phyloP scores from a whole-genome alignment of 116 monocot species.

The Iris pallida region DNA sequence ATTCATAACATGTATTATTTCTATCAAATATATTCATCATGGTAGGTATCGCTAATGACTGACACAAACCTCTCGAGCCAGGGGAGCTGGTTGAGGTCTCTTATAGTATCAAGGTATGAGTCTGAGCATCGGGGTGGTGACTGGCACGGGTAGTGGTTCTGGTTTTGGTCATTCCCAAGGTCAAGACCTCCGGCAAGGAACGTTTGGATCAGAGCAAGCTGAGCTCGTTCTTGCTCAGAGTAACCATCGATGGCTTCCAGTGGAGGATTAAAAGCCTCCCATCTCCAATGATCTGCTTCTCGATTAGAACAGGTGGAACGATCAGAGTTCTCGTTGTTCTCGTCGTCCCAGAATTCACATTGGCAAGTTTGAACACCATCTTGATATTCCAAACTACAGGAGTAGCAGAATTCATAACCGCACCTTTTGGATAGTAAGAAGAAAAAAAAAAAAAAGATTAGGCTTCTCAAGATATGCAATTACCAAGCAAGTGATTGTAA shows the following conservation, averaged over 20 bases:
- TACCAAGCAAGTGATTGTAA: too few relatives aligned
- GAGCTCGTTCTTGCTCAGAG: slow-evolving; percentile 91
- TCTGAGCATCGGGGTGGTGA: slow-evolving; percentile 73
- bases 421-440: slow-evolving; percentile 37
- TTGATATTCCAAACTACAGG: slow-evolving; percentile 69
- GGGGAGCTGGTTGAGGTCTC: slow-evolving; percentile 91
- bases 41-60: slow-evolving; percentile 87
- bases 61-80: slow-evolving; percentile 99
- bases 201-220: slow-evolving; percentile 84
- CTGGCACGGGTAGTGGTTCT: slow-evolving; percentile 17
- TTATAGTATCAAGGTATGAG: slow-evolving; percentile 80
- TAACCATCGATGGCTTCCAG: slow-evolving; percentile 50
- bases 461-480: too few relatives aligned
- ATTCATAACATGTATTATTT: too few relatives aligned
- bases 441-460: too few relatives aligned
- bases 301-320: slow-evolving; percentile 19
- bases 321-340: slow-evolving; percentile 14
- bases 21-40: slow-evolving; percentile 78
- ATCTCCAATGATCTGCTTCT: slow-evolving; percentile 62
- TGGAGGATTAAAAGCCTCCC: slow-evolving; percentile 61
- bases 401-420: slow-evolving; percentile 80
- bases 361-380: slow-evolving; percentile 60
- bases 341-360: slow-evolving; percentile 35
- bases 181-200: slow-evolving; percentile 82
- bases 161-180: slow-evolving; percentile 23